Evolutionary conservation across 306 rosid species (phyloP), one percentile per base, ranked within the genome.

Genomic region (Trichosanthes truncata): DNA sequence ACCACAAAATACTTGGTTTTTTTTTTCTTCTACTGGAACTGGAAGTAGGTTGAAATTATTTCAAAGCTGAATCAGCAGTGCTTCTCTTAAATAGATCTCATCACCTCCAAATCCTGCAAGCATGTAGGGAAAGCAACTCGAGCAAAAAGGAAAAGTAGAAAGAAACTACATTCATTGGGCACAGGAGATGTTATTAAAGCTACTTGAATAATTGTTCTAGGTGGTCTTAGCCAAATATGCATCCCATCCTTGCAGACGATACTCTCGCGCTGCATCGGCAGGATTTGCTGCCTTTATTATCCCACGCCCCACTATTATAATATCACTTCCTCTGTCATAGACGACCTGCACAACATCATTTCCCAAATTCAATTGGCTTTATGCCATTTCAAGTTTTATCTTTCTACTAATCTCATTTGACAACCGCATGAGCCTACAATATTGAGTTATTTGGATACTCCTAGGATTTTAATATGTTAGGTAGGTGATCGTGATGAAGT

Each of bases 271-370:
- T 55, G 86, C 89, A 76, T 89, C 90, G 0, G 91, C 90, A 5
- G 97, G 97, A 83, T 92, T 89, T 78, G 81, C 82, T 9, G 94
- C 97, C 88, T 92, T 94, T 79, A 94, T 89, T 72, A 94, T 94
- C 80, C 97, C 93, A 1, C 92, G 97, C 7, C 98, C 98, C 21
- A 90, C 98, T 0, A 92, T 92, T 74, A 92, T 92, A 55, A 92
- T 84, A 84, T 94, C 97, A 57, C 97, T 94, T 21, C 97, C 97
- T 86, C 96, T 89, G 11, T 94, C 91, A 51, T 86, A 86, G n/a
- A 94, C 83, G 0, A 92, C 97, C 98, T 92, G 85, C 6, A 88
- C 20, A 7, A 87, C 9, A 80, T 43, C 52, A 41, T 51, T 85
- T 78, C 4, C 31, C 31, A 43, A 40, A 29, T 38, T 53, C 67